These are phyloP conservation scores for Russula dissimulans DNA, from an alignment of 768 basidiomycete genomes.

Conservation along the genomic window DNA sequence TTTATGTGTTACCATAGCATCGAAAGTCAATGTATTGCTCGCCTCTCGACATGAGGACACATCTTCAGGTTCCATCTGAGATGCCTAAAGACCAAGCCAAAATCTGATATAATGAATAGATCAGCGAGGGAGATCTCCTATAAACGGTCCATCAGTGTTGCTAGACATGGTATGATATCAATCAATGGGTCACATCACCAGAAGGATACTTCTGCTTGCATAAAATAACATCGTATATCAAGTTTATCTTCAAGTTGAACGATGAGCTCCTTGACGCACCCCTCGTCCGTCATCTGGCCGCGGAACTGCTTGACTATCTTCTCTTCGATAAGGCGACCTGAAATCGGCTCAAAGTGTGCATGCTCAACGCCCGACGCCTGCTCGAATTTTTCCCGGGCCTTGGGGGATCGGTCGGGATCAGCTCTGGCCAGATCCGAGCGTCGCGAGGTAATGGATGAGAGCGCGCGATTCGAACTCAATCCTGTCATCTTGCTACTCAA, in stretches of 20 bases:
- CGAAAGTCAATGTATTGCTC: background rate
- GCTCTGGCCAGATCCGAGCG: conserved; percentile 21
- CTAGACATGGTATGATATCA: no score
- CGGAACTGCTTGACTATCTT: background rate
- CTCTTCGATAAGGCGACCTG: background rate
- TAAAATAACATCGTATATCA: background rate
- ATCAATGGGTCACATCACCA: conserved; percentile 5
- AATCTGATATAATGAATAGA: conserved; percentile 2
- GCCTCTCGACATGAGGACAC: conserved; percentile 7
- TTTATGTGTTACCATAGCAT: background rate
- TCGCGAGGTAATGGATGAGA: conserved; percentile 21
- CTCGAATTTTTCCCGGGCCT: conserved; percentile 22
- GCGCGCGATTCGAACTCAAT: conserved; percentile 25
- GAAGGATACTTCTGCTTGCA: conserved; percentile 13
- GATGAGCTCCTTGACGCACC: background rate
- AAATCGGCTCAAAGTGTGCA: background rate
- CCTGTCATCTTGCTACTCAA: conserved; percentile 22
- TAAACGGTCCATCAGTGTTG: background rate
- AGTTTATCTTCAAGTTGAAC: background rate
- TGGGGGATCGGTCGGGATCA: conserved; percentile 19
- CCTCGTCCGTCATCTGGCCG: background rate
- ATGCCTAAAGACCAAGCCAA: background rate
- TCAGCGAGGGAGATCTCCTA: conserved; percentile 11
- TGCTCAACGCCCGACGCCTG: conserved; percentile 27
- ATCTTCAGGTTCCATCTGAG: background rate